Evolutionary conservation across 148 eudicot species (phyloP).

Genomic region (Vaccinium vitisidaea): DNA sequence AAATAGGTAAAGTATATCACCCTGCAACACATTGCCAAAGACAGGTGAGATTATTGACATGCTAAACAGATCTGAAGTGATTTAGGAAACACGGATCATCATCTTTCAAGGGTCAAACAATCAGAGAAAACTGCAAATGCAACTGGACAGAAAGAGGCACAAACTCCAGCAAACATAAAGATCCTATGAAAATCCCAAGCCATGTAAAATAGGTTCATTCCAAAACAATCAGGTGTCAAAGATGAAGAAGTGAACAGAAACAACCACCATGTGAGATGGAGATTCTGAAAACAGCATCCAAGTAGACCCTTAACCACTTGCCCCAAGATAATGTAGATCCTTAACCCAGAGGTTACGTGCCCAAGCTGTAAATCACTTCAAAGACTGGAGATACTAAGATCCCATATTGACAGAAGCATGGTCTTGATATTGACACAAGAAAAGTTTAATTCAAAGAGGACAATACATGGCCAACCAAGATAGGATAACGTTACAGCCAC

Average conservation of each 20-base stretch:
- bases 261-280: background rate
- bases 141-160: background rate
- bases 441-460: too few species aligned
- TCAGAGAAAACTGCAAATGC: background rate
- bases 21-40: slow-evolving; percentile 41
- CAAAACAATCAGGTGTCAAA: background rate
- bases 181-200: background rate
- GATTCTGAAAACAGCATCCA: background rate
- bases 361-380: background rate
- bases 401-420: background rate
- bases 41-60: background rate
- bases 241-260: background rate
- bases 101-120: background rate
- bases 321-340: background rate
- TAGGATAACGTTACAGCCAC: too few species aligned
- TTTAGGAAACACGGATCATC: background rate
- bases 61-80: background rate
- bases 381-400: background rate
- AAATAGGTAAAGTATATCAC: slow-evolving; percentile 64
- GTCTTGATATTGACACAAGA: background rate
- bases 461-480: too few species aligned
- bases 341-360: background rate
- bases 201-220: background rate
- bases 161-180: background rate
- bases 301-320: background rate